Evolutionary conservation across 495 filamentous ascomycete genomes (phyloP).

Genomic region (Daldinia concentrica): DNA sequence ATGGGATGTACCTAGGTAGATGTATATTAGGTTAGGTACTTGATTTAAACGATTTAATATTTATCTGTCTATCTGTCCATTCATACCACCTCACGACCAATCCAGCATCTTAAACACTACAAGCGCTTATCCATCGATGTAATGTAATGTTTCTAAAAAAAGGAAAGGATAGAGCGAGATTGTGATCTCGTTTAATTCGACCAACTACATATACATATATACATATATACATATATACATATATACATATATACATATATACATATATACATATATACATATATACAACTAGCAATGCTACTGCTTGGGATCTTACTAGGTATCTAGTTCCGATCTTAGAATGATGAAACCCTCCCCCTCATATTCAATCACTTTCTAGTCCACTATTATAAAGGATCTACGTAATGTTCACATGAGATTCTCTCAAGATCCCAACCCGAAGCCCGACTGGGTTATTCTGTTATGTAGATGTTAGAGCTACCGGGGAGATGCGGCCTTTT

Average conservation of each 20-base stretch:
- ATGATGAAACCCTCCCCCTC: conserved; percentile 29
- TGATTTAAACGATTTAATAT: neutral
- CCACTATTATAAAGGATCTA: conserved; percentile 40
- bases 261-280: neutral
- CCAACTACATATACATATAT: neutral
- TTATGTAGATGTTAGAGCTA: neutral
- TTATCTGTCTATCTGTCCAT: neutral
- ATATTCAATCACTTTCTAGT: conserved; percentile 11
- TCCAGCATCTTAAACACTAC: neutral
- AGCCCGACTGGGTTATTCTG: conserved; percentile 20
- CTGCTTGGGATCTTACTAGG: conserved; percentile 29
- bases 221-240: no score
- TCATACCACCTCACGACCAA: neutral
- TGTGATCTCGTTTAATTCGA: conserved; percentile 10
- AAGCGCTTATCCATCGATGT: neutral
- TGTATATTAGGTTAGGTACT: neutral
- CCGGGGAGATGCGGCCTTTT: conserved; percentile 33
- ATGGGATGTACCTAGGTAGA: neutral
- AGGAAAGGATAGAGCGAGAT: conserved; percentile 9
- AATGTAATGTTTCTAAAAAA: conserved; percentile 1
- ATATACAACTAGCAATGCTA: conserved; percentile 10
- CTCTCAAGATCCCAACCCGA: conserved; percentile 26
- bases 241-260: neutral
- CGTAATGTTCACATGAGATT: conserved; percentile 36
- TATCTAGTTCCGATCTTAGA: conserved; percentile 40